Evolutionary conservation across 495 filamentous ascomycete genomes (phyloP), one percentile per base, ranked within the genome.

Genomic region (Talaromyces wortmannii): DNA sequence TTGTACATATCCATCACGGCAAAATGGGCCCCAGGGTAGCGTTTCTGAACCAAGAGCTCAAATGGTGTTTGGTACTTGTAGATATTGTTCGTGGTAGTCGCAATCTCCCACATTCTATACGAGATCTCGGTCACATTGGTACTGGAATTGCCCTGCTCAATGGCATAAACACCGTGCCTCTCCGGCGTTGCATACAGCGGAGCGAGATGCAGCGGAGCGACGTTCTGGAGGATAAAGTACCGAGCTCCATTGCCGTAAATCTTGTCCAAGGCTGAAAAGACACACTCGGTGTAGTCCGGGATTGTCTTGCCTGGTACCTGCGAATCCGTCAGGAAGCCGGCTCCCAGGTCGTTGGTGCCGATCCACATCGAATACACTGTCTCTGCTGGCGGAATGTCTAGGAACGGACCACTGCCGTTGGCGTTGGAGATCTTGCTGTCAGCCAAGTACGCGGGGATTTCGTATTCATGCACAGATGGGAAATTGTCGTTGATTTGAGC

Each of bases 281-380:
- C 70, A 61, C 88, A 91, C 55, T 81, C 76, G 17, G 83, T 71
- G 62, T 83, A 89, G 62, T 84, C 78, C 13, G 71, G 67, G 48
- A 89, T 73, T 3, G 79, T 84, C 44, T 77, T 83, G 2, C 77
- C 79, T 0, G 73, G 53, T 18, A 78, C 63, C 63, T 88, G 81
- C 42, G 74, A 75, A 63, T 88, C 84, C 16, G 78, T 79, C 29
- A 90, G 62, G 62, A 90, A 84, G 23, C 74, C 63, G 52, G 67
- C 74, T 36, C 87, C 86, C 10, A 92, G 71, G 61, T 92, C 88
- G 60, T 90, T 91, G 51, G 86, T 89, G 0, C 88, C 87, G 59
- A 90, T 89, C 87, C 85, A 92, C 36, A 90, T 78, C 0, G 83
- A 71, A 58, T 88, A 90, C 5, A 88, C 83, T 3, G 84, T 86